Percentiles rank a stretch among this genome's conserved stretches.
Conservation (phyloP, 306 rosid genomes). For the Luffa aegyptiaca region DNA sequence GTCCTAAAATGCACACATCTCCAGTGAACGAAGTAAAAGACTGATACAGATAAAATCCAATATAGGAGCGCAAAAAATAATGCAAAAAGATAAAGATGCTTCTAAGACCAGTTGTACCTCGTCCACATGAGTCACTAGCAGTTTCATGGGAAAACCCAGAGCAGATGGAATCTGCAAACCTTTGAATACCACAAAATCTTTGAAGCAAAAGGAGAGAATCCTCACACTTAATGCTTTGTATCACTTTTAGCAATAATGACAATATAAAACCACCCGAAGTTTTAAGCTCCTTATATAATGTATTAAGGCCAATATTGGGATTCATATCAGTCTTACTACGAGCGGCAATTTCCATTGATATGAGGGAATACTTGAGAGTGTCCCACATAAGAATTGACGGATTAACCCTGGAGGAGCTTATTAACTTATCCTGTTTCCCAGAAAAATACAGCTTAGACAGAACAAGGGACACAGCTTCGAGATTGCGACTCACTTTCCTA, state of each 20-base stretch:
- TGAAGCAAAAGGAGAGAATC: conserved; percentile 75
- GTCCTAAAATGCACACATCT: background rate
- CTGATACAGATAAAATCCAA: background rate
- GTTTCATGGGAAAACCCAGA: conserved; percentile 37
- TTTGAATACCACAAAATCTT: conserved; percentile 64
- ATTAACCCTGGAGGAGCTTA: conserved; percentile 40
- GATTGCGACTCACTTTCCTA: conserved; percentile 36
- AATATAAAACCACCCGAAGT: conserved; percentile 70
- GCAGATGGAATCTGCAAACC: conserved; percentile 69
- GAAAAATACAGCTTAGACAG: conserved; percentile 72
- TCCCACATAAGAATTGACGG: conserved; percentile 93
- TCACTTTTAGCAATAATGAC: conserved; percentile 66
- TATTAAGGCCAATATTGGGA: conserved; percentile 56
- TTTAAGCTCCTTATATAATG: conserved; percentile 72
- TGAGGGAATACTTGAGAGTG: conserved; percentile 70
- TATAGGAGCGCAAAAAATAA: background rate
- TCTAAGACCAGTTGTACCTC: conserved; percentile 38
- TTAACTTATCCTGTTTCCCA: conserved; percentile 46
- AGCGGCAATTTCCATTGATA: conserved; percentile 83
- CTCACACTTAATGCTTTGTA: conserved; percentile 46
- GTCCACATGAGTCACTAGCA: conserved; percentile 23
- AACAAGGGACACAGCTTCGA: conserved; percentile 44
- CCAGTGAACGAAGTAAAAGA: background rate
- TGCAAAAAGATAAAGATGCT: background rate
- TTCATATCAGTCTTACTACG: conserved; percentile 54